These are phyloP conservation scores for Nakataea oryzae DNA, from an alignment of 2,329 filamentous ascomycete species.

Conservation along the genomic window DNA sequence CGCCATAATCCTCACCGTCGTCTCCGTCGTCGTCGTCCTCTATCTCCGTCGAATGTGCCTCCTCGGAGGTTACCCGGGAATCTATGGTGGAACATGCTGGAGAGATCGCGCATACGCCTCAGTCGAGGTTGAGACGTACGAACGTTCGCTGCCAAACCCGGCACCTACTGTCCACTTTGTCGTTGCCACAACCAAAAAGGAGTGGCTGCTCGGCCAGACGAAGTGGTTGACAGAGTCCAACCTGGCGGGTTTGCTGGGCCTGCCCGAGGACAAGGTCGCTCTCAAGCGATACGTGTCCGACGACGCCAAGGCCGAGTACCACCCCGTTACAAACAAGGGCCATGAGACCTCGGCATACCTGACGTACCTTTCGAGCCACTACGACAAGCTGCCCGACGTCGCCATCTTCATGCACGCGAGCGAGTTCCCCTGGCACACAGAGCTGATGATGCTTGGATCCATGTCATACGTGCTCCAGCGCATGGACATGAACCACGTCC, in stretches of 20 bases:
- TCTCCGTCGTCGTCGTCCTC: neutral
- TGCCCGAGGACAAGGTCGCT: conserved; percentile 14
- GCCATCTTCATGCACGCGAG: conserved; percentile 53
- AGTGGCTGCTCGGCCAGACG: neutral
- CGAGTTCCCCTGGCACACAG: conserved; percentile 27
- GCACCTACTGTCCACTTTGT: neutral
- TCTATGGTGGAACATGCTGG: conserved; percentile 3
- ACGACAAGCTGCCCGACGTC: conserved; percentile 46
- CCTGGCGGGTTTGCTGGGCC: neutral
- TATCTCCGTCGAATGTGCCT: conserved; percentile 2
- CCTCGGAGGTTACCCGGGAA: conserved; percentile 2
- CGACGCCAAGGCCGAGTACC: conserved; percentile 30
- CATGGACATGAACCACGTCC: conserved; percentile 24
- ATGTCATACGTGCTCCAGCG: conserved; percentile 19
- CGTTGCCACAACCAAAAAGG: neutral
- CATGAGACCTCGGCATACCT: conserved; percentile 54
- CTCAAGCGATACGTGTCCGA: conserved; percentile 38
- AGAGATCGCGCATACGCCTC: conserved; percentile 1
- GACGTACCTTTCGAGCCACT: conserved; percentile 50
- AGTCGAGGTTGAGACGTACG: conserved; percentile 1
- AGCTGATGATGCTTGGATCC: conserved; percentile 20
- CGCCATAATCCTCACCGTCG: neutral
- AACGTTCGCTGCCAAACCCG: neutral
- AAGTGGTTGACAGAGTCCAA: neutral
- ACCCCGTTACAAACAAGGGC: conserved; percentile 45